Evolutionary conservation across 768 basidiomycete species (phyloP), one percentile per base, ranked within the genome.

Genomic region (Tylopilus sp.): DNA sequence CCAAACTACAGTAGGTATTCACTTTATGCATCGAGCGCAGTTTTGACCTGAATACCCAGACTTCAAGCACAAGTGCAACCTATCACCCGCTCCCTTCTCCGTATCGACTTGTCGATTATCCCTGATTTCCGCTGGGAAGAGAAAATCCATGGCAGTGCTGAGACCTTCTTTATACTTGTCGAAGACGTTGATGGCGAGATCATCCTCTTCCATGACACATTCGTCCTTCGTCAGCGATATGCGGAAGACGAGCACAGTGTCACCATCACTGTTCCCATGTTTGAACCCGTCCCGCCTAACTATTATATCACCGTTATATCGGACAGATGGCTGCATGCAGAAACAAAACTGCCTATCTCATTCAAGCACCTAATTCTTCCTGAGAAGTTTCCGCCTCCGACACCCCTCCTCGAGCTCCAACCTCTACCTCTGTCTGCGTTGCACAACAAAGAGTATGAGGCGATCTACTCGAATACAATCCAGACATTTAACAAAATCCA

Each of bases 51-150:
- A 33, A 5, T 45, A 34, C 50, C 1, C 57, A 91, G 88, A 61
- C 74, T 99, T 13, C 89, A 96, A 68, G 96, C 97, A 0, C 92
- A 97, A 64, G 96, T 98, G 0, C 92, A 97, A 62, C 97, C 96
- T 0, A 93, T 99, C 63, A 98, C 97, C 0, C 86, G 95, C 11
- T 90, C 92, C 0, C 82, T 98, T 14, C 80, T 99, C 14, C 85
- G 92, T 30, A 87, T 98, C 50, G 96, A 98, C 58, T 73, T 99
- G 16, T 92, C 92, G 3, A 95, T 99, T 65, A 83, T 85, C 4
- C 95, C 97, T n/a, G 97, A 98, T 66, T 99, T 98, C 83, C 82
- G 87, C 41, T 99, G 97, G 97, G 95, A 98, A 33, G 91, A 93
- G 63, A 92, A 92, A 69, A 82, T 94, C 7, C 96, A 98, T 59